phyloP scores from a whole-genome alignment of 331 rosid genomes.

The Cucumis variabilis region DNA sequence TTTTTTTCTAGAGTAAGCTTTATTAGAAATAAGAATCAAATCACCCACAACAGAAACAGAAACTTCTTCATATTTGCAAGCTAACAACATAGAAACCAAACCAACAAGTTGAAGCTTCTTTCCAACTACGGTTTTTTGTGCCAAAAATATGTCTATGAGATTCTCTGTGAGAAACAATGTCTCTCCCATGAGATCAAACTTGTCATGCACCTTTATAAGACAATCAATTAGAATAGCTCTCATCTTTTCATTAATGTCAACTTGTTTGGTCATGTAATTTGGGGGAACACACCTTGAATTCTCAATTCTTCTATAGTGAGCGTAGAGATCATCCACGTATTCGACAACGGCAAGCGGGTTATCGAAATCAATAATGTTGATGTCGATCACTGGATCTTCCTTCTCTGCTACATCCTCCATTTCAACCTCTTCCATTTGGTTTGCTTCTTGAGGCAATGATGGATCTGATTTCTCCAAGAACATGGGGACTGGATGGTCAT shows the following conservation, averaged over 20 bases:
- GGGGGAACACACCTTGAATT: constrained; percentile 64
- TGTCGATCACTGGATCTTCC: constrained; percentile 59
- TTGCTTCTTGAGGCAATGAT: constrained; percentile 32
- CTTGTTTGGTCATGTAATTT: constrained; percentile 69
- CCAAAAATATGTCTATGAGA: constrained; percentile 83
- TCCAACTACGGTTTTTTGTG: constrained; percentile 62
- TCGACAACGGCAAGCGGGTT: constrained; percentile 85
- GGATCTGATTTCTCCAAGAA: constrained; percentile 66
- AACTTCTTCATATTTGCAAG: constrained; percentile 98
- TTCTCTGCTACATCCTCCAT: constrained; percentile 84
- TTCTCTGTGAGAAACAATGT: constrained; percentile 86
- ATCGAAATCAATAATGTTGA: constrained; percentile 61
- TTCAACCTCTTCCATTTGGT: constrained; percentile 73
- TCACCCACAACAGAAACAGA: constrained; percentile 90
- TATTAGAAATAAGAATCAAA: constrained; percentile 87
- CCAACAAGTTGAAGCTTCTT: constrained; percentile 99
- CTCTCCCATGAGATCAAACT: constrained; percentile 90
- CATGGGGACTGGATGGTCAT: constrained; percentile 90
- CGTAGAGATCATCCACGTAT: constrained; percentile 76
- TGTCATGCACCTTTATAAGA: constrained; percentile 99
- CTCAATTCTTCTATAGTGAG: constrained; percentile 78
- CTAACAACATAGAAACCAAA: constrained; percentile 94
- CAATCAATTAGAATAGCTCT: constrained; percentile 92
- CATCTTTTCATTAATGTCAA: constrained; percentile 95
- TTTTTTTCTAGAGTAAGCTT: constrained; percentile 81